Conservation (phyloP, 139 green algal genomes). For the Tetradesmus obliquus region DNA sequence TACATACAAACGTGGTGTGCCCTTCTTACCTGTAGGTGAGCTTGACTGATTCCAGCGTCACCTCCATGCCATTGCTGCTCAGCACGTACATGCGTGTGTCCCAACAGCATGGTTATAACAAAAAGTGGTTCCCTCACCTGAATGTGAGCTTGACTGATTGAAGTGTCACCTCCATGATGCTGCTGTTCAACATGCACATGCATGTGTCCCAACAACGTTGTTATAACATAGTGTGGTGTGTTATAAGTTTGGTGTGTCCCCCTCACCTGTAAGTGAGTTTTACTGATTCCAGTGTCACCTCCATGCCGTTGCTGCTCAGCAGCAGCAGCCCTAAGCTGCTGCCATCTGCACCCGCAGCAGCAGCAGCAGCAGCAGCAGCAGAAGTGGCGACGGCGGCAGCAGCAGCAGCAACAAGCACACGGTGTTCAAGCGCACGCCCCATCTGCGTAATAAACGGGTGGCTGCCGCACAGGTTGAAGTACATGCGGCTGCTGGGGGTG, state of each 20-base stretch:
- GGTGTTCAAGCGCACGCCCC: no score
- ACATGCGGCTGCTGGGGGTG: not conserved
- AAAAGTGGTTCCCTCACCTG: not conserved
- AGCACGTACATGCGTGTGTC: not conserved
- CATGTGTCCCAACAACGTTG: no score
- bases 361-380: not conserved
- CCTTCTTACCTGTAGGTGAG: slow-evolving; percentile 29
- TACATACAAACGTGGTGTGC: no score
- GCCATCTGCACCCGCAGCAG: slow-evolving; percentile 20
- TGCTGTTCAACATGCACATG: not conserved
- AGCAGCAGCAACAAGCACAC: no score
- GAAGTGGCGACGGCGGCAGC: no score
- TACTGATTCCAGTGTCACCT: slow-evolving; percentile 3
- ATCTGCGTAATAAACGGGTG: no score
- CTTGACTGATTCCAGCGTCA: not conserved
- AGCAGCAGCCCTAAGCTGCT: slow-evolving; percentile 2
- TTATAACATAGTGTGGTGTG: no score
- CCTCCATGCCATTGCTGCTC: slow-evolving; percentile 35
- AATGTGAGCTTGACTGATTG: not conserved
- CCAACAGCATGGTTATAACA: no score
- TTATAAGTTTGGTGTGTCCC: no score
- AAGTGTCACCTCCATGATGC: no score
- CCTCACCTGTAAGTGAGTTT: slow-evolving; percentile 35
- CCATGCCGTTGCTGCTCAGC: slow-evolving; percentile 43
- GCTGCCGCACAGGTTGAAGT: no score